A percentile compares a stretch with the other conserved stretches of the same genome.
Conservation (phyloP, 345 rosid genomes). For the Populus deltoides region DNA sequence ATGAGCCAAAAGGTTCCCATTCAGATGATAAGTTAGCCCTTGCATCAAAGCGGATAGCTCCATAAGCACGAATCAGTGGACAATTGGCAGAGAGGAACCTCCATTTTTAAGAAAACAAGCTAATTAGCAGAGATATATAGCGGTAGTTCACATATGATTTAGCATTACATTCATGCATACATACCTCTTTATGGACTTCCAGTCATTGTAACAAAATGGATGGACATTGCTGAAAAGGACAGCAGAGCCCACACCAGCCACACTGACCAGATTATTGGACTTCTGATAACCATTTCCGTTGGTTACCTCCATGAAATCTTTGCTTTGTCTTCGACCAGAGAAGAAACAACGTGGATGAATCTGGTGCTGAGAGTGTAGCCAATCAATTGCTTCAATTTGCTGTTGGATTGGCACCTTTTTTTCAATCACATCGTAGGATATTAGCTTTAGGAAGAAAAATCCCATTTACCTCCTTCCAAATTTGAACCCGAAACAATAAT, state of each 20-base stretch:
- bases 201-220: constrained; percentile 72
- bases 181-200: constrained; percentile 81
- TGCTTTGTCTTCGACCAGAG: constrained; percentile 47
- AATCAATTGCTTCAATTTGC: constrained; percentile 64
- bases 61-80: constrained; percentile 85
- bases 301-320: constrained; percentile 19
- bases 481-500: no score
- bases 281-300: constrained; percentile 35
- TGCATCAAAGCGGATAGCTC: constrained; percentile 81
- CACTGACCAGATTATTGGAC: constrained; percentile 42
- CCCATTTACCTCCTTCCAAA: no score
- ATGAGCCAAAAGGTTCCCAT: constrained; percentile 82
- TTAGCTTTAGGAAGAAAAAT: neutral
- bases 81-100: constrained; percentile 66
- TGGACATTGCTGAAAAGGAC: constrained; percentile 58
- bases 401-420: constrained; percentile 59
- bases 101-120: constrained; percentile 6
- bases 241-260: constrained; percentile 83
- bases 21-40: constrained; percentile 51
- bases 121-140: neutral
- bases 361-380: constrained; percentile 73
- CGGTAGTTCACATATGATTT: no score
- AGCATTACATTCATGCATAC: no score
- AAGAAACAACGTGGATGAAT: constrained; percentile 72
- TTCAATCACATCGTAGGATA: neutral